phyloP scores from a whole-genome alignment of 495 filamentous ascomycete species.

The Physcia stellaris region DNA sequence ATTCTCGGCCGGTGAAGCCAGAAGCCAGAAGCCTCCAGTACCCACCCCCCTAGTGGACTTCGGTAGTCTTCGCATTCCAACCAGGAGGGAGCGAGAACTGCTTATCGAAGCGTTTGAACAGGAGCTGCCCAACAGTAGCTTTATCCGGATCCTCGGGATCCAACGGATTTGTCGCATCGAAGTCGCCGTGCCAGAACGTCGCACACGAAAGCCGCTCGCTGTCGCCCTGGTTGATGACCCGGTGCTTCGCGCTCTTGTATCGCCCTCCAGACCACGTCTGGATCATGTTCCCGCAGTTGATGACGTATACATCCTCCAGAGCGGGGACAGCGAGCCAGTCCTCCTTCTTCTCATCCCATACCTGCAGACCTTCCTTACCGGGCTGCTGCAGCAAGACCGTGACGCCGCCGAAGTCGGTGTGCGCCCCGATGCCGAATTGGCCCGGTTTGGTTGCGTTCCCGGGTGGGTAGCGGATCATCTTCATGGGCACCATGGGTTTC shows the following conservation, averaged over 20 bases:
- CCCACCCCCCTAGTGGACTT: too few species aligned
- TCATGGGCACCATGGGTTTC: slow-evolving; percentile 28
- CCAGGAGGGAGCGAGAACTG: slow-evolving; percentile 7
- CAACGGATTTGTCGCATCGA: slow-evolving; percentile 19
- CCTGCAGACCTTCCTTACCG: slow-evolving; percentile 28
- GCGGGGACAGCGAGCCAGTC: slow-evolving; percentile 27
- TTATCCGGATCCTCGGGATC: slow-evolving; percentile 10
- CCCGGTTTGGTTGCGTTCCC: slow-evolving; percentile 19
- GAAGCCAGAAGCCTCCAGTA: too few species aligned
- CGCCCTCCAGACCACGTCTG: slow-evolving; percentile 21
- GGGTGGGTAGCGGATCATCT: slow-evolving; percentile 31
- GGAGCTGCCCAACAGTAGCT: slow-evolving; percentile 17
- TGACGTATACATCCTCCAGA: slow-evolving; percentile 25
- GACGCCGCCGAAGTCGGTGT: slow-evolving; percentile 29
- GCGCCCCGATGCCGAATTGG: slow-evolving; percentile 31
- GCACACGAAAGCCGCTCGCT: slow-evolving; percentile 19
- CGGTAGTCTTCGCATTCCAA: not conserved
- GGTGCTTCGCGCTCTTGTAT: slow-evolving; percentile 26
- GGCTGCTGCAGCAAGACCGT: slow-evolving; percentile 30
- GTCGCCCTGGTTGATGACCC: slow-evolving; percentile 23
- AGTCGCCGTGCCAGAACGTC: slow-evolving; percentile 21
- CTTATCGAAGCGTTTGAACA: slow-evolving; percentile 10
- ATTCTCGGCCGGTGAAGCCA: too few species aligned
- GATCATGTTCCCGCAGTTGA: slow-evolving; percentile 33
- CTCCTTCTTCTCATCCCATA: slow-evolving; percentile 23